phyloP scores from a whole-genome alignment of 208 protist genomes.

The Acanthamoeba lenticulata region DNA sequence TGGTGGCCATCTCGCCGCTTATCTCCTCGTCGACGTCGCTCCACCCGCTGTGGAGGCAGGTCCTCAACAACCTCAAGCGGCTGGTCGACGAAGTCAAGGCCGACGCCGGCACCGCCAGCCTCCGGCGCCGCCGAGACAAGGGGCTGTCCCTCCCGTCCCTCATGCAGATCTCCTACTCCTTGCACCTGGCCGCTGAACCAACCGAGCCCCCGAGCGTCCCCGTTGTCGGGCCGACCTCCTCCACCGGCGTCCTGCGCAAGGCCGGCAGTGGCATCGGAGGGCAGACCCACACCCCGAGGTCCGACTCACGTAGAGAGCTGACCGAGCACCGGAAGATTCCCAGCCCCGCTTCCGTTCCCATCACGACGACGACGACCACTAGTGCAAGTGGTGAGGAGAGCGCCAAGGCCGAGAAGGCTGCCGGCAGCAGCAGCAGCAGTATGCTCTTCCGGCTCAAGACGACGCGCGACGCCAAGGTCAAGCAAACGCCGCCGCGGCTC shows the following conservation, averaged over 20 bases:
- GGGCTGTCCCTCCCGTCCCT: not conserved
- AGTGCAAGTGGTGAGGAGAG: no score
- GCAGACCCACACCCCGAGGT: not conserved
- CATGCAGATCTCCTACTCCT: not conserved
- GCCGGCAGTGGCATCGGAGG: no score
- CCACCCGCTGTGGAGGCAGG: constrained; percentile 6
- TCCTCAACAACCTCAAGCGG: not conserved
- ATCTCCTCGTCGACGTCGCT: not conserved
- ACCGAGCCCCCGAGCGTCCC: no score
- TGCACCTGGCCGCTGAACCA: not conserved
- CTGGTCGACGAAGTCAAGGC: not conserved
- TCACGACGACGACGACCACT: no score
- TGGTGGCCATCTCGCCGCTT: constrained; percentile 1
- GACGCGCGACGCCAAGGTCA: not conserved
- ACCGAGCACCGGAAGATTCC: no score
- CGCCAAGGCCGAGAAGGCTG: no score
- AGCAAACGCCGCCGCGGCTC: not conserved
- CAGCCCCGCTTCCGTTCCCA: no score
- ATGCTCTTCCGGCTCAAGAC: no score
- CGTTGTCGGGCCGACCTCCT: no score
- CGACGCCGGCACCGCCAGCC: not conserved
- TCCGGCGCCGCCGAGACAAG: not conserved
- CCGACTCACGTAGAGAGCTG: not conserved
- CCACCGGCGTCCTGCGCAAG: no score
- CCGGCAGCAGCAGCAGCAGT: no score